Evolutionary conservation across 371 early-diverging fungal genomes (phyloP).

Genomic region (Chytridium lagenaria): DNA sequence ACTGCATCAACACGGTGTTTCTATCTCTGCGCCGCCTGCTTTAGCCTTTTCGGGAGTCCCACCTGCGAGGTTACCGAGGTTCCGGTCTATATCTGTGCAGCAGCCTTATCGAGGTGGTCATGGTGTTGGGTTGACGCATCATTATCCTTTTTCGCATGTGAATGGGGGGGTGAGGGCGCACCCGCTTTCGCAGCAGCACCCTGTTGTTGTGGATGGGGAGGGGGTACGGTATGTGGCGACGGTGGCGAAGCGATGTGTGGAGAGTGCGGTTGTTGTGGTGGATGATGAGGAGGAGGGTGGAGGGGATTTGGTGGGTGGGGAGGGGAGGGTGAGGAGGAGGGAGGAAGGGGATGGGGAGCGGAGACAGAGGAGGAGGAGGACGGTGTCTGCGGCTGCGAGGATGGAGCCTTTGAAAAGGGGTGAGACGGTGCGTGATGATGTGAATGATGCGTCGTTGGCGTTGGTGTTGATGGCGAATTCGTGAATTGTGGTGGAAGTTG

Average conservation of each 20-base stretch:
- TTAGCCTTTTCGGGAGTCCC: too few relatives aligned
- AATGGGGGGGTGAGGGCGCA: too few relatives aligned
- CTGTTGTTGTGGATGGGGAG: constrained; percentile 85
- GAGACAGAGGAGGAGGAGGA: neutral
- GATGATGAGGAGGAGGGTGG: neutral
- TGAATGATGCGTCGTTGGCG: neutral
- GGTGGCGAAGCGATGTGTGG: constrained; percentile 65
- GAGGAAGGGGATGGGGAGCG: neutral
- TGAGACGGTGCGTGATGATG: constrained; percentile 8
- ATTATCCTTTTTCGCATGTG: too few relatives aligned
- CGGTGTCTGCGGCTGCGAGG: neutral
- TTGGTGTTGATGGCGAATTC: constrained; percentile 16
- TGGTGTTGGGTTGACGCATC: too few relatives aligned
- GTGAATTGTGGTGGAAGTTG: constrained; percentile 4
- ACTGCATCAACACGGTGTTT: too few relatives aligned
- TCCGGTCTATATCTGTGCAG: neutral
- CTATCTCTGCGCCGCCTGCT: too few relatives aligned
- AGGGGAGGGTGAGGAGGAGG: constrained; percentile 8
- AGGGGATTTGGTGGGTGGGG: neutral
- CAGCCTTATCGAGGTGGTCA: neutral
- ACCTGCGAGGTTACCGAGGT: neutral
- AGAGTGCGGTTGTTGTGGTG: neutral
- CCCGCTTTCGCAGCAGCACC: constrained; percentile 85
- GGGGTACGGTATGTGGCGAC: constrained; percentile 94
- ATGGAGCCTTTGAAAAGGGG: neutral